phyloP scores from a whole-genome alignment of 306 rosid genomes.

The Boehmeria nivea region DNA sequence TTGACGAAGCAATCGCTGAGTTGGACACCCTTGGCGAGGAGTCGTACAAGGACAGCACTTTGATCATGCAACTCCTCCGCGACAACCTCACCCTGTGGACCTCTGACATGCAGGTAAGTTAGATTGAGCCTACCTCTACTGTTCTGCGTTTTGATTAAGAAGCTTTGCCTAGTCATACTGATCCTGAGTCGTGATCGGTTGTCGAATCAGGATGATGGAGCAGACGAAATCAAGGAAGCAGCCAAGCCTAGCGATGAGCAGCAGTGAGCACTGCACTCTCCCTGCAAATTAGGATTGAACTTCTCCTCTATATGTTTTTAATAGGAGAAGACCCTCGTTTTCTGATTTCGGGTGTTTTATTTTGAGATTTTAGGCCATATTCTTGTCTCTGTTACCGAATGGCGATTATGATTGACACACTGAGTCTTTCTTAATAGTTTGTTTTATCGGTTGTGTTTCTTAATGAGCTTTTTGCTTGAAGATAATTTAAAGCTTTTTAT shows the following conservation, averaged over 20 bases:
- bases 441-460: conserved; percentile 59
- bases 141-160: background rate
- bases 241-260: conserved; percentile 60
- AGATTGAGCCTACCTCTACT: background rate
- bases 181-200: background rate
- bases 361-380: conserved; percentile 50
- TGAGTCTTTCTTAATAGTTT: conserved; percentile 42
- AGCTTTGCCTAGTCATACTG: too few relatives aligned
- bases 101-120: conserved; percentile 92
- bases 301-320: conserved; percentile 74
- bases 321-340: conserved; percentile 57
- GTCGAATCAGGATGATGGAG: conserved; percentile 75
- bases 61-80: conserved; percentile 99
- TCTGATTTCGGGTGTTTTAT: conserved; percentile 37
- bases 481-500: conserved; percentile 35
- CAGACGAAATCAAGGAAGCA: conserved; percentile 94
- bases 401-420: conserved; percentile 33
- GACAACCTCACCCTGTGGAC: conserved; percentile 99
- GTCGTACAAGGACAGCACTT: conserved; percentile 97
- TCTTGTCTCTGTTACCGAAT: conserved; percentile 52
- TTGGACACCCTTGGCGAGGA: conserved; percentile 97
- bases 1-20: conserved; percentile 98
- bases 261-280: conserved; percentile 37
- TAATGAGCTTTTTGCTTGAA: conserved; percentile 46
- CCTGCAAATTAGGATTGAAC: conserved; percentile 39